Conservation (phyloP, 768 basidiomycete genomes). For the Clavaria fumosa region DNA sequence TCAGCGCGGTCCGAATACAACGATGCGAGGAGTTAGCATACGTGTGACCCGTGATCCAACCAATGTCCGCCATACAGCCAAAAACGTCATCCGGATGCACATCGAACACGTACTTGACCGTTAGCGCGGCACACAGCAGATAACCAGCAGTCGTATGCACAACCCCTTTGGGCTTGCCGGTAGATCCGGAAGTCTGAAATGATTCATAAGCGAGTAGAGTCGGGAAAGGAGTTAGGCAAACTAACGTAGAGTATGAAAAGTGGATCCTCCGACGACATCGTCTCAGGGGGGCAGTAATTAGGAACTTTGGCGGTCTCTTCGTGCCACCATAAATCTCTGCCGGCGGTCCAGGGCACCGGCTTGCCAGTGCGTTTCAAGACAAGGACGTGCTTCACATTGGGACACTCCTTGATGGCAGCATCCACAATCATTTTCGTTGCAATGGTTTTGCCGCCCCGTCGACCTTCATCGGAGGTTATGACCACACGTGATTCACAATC, state of each 20-base stretch:
- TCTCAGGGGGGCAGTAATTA: conserved; percentile 74
- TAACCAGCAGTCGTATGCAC: conserved; percentile 85
- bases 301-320: conserved; percentile 78
- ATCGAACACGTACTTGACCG: conserved; percentile 96
- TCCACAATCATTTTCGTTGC: conserved; percentile 93
- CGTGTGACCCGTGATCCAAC: conserved; percentile 98
- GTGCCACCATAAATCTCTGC: conserved; percentile 93
- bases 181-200: conserved; percentile 77
- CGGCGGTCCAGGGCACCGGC: conserved; percentile 63
- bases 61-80: conserved; percentile 97
- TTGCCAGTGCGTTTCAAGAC: conserved; percentile 82
- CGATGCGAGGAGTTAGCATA: conserved; percentile 18
- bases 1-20: conserved; percentile 5
- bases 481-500: conserved; percentile 87
- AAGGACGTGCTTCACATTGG: conserved; percentile 77
- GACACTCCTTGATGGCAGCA: conserved; percentile 72
- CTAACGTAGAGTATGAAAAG: conserved; percentile 93
- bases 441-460: conserved; percentile 86
- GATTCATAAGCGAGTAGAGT: neutral
- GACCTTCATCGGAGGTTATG: conserved; percentile 91
- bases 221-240: neutral
- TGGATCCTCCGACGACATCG: conserved; percentile 89
- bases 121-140: conserved; percentile 79
- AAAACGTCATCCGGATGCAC: conserved; percentile 93
- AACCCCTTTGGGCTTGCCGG: conserved; percentile 94